Conservation (phyloP, 2,329 filamentous ascomycete species). For the Monilinia fructicola region DNA sequence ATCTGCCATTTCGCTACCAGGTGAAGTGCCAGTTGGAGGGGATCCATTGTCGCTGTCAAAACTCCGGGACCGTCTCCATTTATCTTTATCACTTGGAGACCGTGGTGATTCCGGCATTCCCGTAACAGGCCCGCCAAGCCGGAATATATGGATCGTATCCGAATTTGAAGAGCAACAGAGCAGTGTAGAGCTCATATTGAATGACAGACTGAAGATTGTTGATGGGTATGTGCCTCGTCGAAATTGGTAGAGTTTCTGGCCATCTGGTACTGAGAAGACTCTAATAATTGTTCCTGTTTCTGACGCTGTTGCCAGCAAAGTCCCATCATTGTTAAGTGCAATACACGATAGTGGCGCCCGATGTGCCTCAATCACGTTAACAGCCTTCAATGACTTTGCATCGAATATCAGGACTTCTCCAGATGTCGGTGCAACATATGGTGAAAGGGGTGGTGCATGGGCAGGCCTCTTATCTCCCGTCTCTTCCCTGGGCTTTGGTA, state of each 20-base stretch:
- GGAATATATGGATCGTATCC: conserved; percentile 96
- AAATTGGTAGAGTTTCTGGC: conserved; percentile 94
- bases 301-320: conserved; percentile 86
- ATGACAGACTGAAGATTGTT: conserved; percentile 97
- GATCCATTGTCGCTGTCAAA: conserved; percentile 58
- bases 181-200: conserved; percentile 90
- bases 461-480: conserved; percentile 60
- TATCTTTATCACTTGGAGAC: conserved; percentile 34
- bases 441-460: conserved; percentile 79
- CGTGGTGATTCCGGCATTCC: conserved; percentile 41
- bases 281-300: conserved; percentile 97
- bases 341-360: conserved; percentile 88
- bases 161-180: conserved; percentile 95
- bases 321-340: conserved; percentile 88
- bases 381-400: conserved; percentile 81
- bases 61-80: conserved; percentile 44
- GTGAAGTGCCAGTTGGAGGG: conserved; percentile 39
- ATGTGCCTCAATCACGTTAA: conserved; percentile 95
- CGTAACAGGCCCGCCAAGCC: conserved; percentile 57
- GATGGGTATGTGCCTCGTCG: conserved; percentile 92
- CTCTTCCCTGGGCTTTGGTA: conserved; percentile 71
- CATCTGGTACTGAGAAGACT: conserved; percentile 88
- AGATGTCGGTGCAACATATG: conserved; percentile 78
- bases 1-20: conserved; percentile 37
- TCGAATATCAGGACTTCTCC: conserved; percentile 95